Percentiles rank a stretch among this genome's conserved stretches.
These are phyloP conservation scores for Pseudonitzschia delicatissima DNA, from an alignment of 108 stramenopile genomes.

Conservation along the genomic window DNA sequence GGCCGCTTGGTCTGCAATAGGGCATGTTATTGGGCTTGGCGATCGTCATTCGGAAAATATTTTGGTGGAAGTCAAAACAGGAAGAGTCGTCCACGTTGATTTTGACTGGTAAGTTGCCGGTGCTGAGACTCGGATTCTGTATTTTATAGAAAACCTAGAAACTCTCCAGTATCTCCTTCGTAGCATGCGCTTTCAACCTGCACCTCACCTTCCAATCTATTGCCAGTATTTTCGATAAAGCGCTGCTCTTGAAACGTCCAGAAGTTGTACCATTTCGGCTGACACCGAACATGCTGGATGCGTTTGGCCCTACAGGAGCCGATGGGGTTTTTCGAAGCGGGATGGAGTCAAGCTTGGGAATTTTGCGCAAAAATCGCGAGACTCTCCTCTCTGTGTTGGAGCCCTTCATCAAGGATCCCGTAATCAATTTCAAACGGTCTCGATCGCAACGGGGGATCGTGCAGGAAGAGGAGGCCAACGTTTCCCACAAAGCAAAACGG, in stretches of 20 bases:
- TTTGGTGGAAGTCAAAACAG: slow-evolving; percentile 88
- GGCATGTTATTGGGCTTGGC: slow-evolving; percentile 96
- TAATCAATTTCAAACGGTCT: slow-evolving; percentile 82
- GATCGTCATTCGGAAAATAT: slow-evolving; percentile 99
- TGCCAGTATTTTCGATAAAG: slow-evolving; percentile 97
- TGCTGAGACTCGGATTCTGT: neutral
- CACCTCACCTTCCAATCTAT: neutral
- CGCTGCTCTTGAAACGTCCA: slow-evolving; percentile 80
- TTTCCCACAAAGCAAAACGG: slow-evolving; percentile 39
- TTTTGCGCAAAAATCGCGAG: slow-evolving; percentile 89
- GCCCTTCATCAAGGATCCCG: slow-evolving; percentile 92
- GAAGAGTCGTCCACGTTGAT: slow-evolving; percentile 98
- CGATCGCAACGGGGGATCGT: slow-evolving; percentile 39
- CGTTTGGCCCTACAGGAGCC: slow-evolving; percentile 87
- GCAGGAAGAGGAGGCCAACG: slow-evolving; percentile 12
- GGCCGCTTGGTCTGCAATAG: slow-evolving; percentile 90
- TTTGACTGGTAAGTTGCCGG: slow-evolving; percentile 84
- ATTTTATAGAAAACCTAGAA: neutral
- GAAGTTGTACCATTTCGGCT: slow-evolving; percentile 99
- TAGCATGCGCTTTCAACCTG: neutral
- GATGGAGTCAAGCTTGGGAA: slow-evolving; percentile 77
- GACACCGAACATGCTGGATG: slow-evolving; percentile 98
- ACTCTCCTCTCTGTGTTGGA: slow-evolving; percentile 96
- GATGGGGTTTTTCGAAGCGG: slow-evolving; percentile 88
- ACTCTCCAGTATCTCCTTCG: neutral